Conservation (phyloP, 2,329 filamentous ascomycete genomes). For the Trichophyton benhamiae region DNA sequence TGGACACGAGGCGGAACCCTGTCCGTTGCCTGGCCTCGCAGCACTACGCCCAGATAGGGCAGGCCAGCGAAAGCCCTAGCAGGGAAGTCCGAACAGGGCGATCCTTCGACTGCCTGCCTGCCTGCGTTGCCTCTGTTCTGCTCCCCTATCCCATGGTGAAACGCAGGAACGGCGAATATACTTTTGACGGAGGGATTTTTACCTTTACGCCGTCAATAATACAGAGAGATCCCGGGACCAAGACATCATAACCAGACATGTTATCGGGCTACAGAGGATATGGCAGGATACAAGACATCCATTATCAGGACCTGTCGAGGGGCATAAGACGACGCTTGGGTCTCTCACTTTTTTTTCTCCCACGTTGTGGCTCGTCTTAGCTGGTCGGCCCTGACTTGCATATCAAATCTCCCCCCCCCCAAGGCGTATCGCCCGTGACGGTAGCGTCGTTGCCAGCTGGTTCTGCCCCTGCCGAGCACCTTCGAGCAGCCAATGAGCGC, state of each 20-base stretch:
- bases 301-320: neutral
- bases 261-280: neutral
- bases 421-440: neutral
- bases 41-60: neutral
- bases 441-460: neutral
- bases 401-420: neutral
- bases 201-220: neutral
- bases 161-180: neutral
- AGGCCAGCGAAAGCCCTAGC: neutral
- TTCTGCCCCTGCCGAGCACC: neutral
- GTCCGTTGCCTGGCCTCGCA: neutral
- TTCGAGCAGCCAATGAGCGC: neutral
- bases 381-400: too few species aligned
- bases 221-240: neutral
- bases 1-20: neutral
- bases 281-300: neutral
- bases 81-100: neutral
- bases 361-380: too few species aligned
- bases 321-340: neutral
- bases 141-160: neutral
- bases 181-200: neutral
- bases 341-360: neutral
- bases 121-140: too few species aligned
- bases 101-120: too few species aligned
- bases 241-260: neutral